These are phyloP conservation scores for Macroventuria anomochaeta DNA, from an alignment of 2,329 filamentous ascomycete genomes.

Conservation along the genomic window DNA sequence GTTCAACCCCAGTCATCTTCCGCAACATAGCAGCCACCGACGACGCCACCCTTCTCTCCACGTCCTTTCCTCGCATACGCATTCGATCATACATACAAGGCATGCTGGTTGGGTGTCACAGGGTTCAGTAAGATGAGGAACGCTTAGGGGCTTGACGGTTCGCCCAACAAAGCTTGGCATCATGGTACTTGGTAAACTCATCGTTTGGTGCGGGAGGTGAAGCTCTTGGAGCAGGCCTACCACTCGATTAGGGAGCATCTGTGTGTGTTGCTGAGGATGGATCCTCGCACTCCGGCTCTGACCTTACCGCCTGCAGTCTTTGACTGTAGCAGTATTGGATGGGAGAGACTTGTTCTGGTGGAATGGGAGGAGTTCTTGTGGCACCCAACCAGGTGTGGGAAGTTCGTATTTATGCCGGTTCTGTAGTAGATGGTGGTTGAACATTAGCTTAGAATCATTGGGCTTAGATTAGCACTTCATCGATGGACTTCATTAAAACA, in stretches of 20 bases:
- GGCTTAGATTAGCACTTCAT: background rate
- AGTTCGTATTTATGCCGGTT: background rate
- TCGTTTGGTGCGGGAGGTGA: conserved; percentile 10
- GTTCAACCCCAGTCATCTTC: background rate
- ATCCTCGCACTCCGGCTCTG: conserved; percentile 8
- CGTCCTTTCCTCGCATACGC: background rate
- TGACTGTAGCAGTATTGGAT: conserved; percentile 11
- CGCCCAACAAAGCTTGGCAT: conserved; percentile 2
- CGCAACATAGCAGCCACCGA: background rate
- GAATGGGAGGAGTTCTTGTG: conserved; percentile 7
- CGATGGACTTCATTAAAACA: background rate
- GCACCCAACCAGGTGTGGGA: conserved; percentile 7
- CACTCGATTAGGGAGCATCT: conserved; percentile 7
- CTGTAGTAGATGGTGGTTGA: conserved; percentile 1
- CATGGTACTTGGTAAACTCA: conserved; percentile 5
- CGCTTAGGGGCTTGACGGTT: conserved; percentile 8
- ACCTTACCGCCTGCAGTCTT: conserved; percentile 13
- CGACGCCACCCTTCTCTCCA: background rate
- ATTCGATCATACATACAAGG: background rate
- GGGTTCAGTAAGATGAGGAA: conserved; percentile 15
- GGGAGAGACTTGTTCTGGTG: conserved; percentile 1
- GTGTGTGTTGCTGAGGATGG: conserved; percentile 6
- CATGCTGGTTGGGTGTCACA: conserved; percentile 9
- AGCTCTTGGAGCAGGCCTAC: conserved; percentile 8
- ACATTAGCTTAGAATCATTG: background rate